These are phyloP conservation scores for Lecanicillium sp. DNA, from an alignment of 2,329 filamentous ascomycete species.

Conservation along the genomic window DNA sequence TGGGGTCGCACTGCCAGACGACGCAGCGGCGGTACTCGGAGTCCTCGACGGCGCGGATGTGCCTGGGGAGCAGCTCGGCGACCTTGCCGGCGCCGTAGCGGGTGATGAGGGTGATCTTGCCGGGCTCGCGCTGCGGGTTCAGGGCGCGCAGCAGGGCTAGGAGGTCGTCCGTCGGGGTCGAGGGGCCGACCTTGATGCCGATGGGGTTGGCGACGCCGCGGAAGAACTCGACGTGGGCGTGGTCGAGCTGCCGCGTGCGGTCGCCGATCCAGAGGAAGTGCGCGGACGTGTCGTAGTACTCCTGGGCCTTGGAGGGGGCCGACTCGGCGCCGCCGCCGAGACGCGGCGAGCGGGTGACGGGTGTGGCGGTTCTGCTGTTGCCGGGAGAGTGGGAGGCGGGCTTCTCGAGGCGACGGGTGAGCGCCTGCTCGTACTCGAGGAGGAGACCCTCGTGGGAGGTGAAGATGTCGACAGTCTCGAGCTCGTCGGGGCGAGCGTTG, in stretches of 20 bases:
- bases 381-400: conserved; percentile 39
- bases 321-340: conserved; percentile 15
- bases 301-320: conserved; percentile 35
- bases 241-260: conserved; percentile 86
- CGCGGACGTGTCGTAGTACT: conserved; percentile 89
- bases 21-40: conserved; percentile 63
- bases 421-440: conserved; percentile 85
- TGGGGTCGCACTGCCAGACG: conserved; percentile 98
- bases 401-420: conserved; percentile 70
- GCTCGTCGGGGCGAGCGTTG: conserved; percentile 74
- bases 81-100: conserved; percentile 84
- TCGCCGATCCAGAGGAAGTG: conserved; percentile 99
- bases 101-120: conserved; percentile 94
- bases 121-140: conserved; percentile 74
- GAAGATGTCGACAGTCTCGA: conserved; percentile 90
- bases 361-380: conserved; percentile 22
- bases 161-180: conserved; percentile 70
- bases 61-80: conserved; percentile 65
- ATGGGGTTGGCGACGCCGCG: conserved; percentile 93
- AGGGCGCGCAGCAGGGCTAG: conserved; percentile 74
- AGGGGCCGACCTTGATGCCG: conserved; percentile 91
- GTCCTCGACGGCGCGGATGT: conserved; percentile 82
- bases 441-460: conserved; percentile 93
- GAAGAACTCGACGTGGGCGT: conserved; percentile 96
- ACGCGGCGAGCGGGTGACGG: conserved; percentile 19